phyloP scores from a whole-genome alignment of 2,329 filamentous ascomycete species.

The Trichoderma gracile region DNA sequence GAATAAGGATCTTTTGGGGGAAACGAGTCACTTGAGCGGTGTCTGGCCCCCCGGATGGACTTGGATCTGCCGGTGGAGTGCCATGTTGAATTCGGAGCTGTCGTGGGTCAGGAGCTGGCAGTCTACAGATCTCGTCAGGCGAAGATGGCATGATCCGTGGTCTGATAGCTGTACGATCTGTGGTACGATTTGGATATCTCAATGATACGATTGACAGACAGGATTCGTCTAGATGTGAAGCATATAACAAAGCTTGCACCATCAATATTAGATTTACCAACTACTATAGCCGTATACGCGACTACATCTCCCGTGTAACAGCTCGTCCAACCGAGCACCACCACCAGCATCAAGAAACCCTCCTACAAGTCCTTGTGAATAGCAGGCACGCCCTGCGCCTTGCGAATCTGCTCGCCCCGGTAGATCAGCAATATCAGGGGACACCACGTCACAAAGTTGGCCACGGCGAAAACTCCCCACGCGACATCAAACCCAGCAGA shows the following conservation, averaged over 20 bases:
- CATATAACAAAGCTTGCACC: not conserved
- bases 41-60: not conserved
- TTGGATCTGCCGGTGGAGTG: not conserved
- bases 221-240: not conserved
- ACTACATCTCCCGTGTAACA: not conserved
- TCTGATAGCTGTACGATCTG: not conserved
- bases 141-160: not conserved
- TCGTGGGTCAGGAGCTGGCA: not conserved
- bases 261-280: slow-evolving; percentile 1
- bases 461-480: slow-evolving; percentile 14
- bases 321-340: not conserved
- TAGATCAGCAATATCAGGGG: slow-evolving; percentile 6
- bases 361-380: slow-evolving; percentile 18
- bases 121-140: not conserved
- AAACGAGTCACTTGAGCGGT: not conserved
- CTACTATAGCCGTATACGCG: not conserved
- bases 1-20: not conserved
- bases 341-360: no score
- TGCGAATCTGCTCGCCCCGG: slow-evolving; percentile 4
- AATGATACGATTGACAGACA: not conserved
- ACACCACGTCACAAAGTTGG: slow-evolving; percentile 13
- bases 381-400: slow-evolving; percentile 11
- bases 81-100: not conserved
- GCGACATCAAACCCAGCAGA: slow-evolving; percentile 9
- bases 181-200: not conserved